A percentile compares a stretch with the other conserved stretches of the same genome.
These are phyloP conservation scores for Lentinus brumalis DNA, from an alignment of 768 basidiomycete genomes.

Conservation along the genomic window DNA sequence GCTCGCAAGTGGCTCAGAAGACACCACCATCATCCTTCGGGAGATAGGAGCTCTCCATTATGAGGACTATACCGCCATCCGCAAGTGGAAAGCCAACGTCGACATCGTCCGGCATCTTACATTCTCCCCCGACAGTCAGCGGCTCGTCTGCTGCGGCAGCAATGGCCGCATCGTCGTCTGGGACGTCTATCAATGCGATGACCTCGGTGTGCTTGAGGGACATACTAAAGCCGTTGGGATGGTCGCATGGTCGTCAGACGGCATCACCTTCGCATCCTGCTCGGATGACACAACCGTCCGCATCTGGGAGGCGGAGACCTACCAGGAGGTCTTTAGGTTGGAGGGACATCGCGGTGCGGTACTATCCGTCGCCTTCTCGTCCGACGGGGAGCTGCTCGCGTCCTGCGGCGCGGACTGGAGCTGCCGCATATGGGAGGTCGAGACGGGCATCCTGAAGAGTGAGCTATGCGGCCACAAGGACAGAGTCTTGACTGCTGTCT, in stretches of 20 bases:
- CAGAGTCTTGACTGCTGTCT: slow-evolving; percentile 34
- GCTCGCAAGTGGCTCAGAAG: slow-evolving; percentile 15
- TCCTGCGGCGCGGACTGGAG: slow-evolving; percentile 2
- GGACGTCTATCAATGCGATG: slow-evolving; percentile 1
- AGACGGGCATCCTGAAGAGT: slow-evolving; percentile 33
- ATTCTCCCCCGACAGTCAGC: slow-evolving; percentile 23
- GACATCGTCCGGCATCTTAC: slow-evolving; percentile 17
- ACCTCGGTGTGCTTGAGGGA: slow-evolving; percentile 5
- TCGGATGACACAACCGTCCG: slow-evolving; percentile 45
- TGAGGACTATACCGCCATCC: not conserved
- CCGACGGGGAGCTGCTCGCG: slow-evolving; percentile 10
- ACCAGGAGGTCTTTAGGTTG: slow-evolving; percentile 1
- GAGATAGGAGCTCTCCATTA: not conserved
- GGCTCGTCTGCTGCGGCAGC: slow-evolving; percentile 11
- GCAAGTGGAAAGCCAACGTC: slow-evolving; percentile 11
- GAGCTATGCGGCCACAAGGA: slow-evolving; percentile 14
- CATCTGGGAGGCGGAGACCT: slow-evolving; percentile 14
- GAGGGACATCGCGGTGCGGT: slow-evolving; percentile 8
- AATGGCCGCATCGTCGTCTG: slow-evolving; percentile 10
- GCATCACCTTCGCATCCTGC: slow-evolving; percentile 41
- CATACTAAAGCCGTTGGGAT: not conserved
- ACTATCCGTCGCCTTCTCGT: slow-evolving; percentile 13
- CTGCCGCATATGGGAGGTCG: slow-evolving; percentile 39
- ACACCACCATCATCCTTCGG: slow-evolving; percentile 16
- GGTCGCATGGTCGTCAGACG: slow-evolving; percentile 17